Conservation (phyloP, 495 filamentous ascomycete species). For the Penicillium pancosmium region DNA sequence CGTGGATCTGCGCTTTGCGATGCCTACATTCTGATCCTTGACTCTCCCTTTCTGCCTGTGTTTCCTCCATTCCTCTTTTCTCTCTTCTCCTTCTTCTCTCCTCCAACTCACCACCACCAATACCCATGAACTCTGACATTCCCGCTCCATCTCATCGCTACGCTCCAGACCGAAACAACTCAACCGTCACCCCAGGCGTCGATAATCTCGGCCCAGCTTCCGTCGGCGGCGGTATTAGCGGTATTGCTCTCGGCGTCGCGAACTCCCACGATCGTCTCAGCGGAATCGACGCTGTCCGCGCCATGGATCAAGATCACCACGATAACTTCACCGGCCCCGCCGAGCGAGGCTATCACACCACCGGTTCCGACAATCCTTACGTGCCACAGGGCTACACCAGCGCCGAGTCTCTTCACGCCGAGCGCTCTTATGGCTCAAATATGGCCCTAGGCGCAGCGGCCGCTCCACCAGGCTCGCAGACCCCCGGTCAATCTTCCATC, state of each 20-base stretch:
- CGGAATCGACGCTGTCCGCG: conserved; percentile 68
- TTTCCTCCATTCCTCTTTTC: background rate
- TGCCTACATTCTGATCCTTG: conserved; percentile 7
- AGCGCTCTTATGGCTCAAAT: conserved; percentile 44
- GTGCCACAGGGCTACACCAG: conserved; percentile 34
- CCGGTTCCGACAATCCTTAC: conserved; percentile 49
- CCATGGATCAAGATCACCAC: conserved; percentile 28
- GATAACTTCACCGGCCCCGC: conserved; percentile 38
- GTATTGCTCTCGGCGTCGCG: conserved; percentile 73
- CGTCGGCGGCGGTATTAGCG: conserved; percentile 75
- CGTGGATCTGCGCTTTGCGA: conserved; percentile 24
- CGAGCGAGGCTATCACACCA: conserved; percentile 48
- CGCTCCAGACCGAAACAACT: conserved; percentile 34
- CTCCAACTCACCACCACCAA: background rate
- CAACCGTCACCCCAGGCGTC: conserved; percentile 68
- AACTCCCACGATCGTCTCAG: conserved; percentile 72
- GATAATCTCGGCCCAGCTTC: conserved; percentile 75
- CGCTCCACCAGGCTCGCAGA: conserved; percentile 40
- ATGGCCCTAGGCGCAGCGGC: conserved; percentile 38
- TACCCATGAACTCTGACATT: conserved; percentile 12
- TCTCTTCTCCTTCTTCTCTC: conserved; percentile 5
- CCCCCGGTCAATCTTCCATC: conserved; percentile 36
- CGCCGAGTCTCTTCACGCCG: conserved; percentile 31
- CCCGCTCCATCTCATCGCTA: conserved; percentile 23
- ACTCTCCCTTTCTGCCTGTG: background rate